A percentile compares a stretch with the other conserved stretches of the same genome.
phyloP scores from a whole-genome alignment of 2,329 filamentous ascomycete genomes.

The Apiospora koreana region DNA sequence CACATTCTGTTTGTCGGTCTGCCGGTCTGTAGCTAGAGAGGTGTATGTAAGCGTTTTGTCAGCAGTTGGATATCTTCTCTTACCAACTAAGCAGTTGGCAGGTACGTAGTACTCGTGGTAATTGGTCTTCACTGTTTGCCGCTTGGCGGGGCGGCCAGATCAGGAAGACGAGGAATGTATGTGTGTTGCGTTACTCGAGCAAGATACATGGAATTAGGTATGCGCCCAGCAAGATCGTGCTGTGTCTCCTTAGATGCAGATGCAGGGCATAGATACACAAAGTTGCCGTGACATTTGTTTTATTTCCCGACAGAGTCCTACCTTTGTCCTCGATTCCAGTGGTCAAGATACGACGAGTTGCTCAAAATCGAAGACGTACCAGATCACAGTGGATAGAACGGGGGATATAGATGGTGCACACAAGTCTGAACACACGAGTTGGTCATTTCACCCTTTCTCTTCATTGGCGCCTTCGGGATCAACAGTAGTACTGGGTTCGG shows the following conservation, averaged over 20 bases:
- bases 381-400: background rate
- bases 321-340: constrained; percentile 1
- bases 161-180: background rate
- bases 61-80: background rate
- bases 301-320: constrained; percentile 11
- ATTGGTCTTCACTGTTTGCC: background rate
- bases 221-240: background rate
- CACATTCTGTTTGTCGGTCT: background rate
- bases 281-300: background rate
- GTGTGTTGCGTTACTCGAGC: background rate
- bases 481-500: background rate
- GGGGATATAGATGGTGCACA: background rate
- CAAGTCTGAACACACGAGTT: background rate
- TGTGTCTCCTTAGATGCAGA: background rate
- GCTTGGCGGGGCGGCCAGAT: background rate
- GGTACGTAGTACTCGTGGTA: background rate
- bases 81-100: background rate
- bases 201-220: background rate
- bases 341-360: constrained; percentile 8
- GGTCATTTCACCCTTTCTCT: background rate
- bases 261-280: background rate
- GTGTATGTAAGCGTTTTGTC: background rate
- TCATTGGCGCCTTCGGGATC: background rate
- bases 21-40: background rate
- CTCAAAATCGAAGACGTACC: background rate